Conservation (phyloP, 192 early-diverging fungal species). For the Pecoramyces ruminantium region DNA sequence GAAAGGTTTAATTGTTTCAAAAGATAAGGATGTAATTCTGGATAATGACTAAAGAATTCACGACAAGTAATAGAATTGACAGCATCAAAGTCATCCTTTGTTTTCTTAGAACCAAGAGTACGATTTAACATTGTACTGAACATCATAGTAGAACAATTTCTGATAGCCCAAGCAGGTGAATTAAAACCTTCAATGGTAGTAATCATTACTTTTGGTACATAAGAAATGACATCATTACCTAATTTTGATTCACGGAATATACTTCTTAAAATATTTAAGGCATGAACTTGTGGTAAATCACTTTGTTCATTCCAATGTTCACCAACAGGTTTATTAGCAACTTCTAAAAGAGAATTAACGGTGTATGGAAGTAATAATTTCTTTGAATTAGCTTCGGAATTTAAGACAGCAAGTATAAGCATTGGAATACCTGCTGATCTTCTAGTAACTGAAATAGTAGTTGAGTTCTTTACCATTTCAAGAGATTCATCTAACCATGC, state of each 20-base stretch:
- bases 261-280: slow-evolving; percentile 70
- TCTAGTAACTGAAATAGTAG: slow-evolving; percentile 76
- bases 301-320: slow-evolving; percentile 38
- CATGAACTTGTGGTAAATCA: slow-evolving; percentile 84
- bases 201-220: slow-evolving; percentile 56
- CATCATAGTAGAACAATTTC: slow-evolving; percentile 86
- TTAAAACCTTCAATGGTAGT: slow-evolving; percentile 66
- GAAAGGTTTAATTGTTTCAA: slow-evolving; percentile 54
- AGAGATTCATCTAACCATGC: slow-evolving; percentile 71
- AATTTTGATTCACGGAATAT: slow-evolving; percentile 73
- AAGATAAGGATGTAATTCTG: slow-evolving; percentile 58
- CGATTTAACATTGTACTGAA: slow-evolving; percentile 71
- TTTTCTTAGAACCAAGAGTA: slow-evolving; percentile 67
- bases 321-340: slow-evolving; percentile 23
- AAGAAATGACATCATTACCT: slow-evolving; percentile 50
- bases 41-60: slow-evolving; percentile 83
- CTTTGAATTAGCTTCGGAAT: slow-evolving; percentile 38
- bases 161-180: slow-evolving; percentile 69
- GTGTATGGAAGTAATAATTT: slow-evolving; percentile 41
- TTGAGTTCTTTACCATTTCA: slow-evolving; percentile 37
- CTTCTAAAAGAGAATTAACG: slow-evolving; percentile 47
- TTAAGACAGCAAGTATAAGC: slow-evolving; percentile 68
- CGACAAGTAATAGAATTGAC: slow-evolving; percentile 65
- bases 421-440: slow-evolving; percentile 77
- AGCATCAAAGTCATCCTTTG: slow-evolving; percentile 47